Evolutionary conservation across 805 yeast genomes (phyloP), one percentile per base, ranked within the genome.

Genomic region (Wickerhamiella qilinensis): DNA sequence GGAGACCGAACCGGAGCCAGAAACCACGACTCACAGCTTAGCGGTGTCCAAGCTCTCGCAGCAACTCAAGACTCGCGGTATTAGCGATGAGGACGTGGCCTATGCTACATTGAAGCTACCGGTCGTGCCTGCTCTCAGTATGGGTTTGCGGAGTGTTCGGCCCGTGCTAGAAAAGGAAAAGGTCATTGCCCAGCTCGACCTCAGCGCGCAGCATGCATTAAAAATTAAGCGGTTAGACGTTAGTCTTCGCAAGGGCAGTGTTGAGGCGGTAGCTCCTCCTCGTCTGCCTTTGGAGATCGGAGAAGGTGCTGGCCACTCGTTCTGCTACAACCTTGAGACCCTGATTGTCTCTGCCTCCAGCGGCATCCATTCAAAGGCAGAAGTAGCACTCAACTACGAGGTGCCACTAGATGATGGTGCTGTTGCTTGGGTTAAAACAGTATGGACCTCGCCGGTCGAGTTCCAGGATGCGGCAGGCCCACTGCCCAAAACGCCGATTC

Each of bases 401-500:
- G 46, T 49, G 1, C 29, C 40, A 14, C 25, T 32, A 5, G 15
- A 19, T 5, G 36, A n/a, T 6, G 24, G 30, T 16, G 38, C 29
- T 1, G 36, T 30, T 6, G 46, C 50, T 9, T 11, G 1, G 7
- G 36, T 48, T n/a, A 24, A 37, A 3, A 46, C 53, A 9, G 25
- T 35, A n/a, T 50, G 54, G 54, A 39, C 35, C 18, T 46, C 53
- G 4, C 34, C 41, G 5, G 45, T 50, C 17, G 49, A 50, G 27
- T 48, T 50, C 31, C 50, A 50, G 24, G 50, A 50, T 7, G 44
- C 47, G 21, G 44, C 40, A 30, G 54, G 54, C 15, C 54, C 54
- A 16, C 41, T 47, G 4, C 53, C 54, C 9, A 49, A 48, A 31
- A 49, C 53, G 21, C 54, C 54, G 16, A 43, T 43, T 12, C 43